Evolutionary conservation across 1,284 basidiomycete species (phyloP), one percentile per base, ranked within the genome.

Genomic region (Ustilago nuda): DNA sequence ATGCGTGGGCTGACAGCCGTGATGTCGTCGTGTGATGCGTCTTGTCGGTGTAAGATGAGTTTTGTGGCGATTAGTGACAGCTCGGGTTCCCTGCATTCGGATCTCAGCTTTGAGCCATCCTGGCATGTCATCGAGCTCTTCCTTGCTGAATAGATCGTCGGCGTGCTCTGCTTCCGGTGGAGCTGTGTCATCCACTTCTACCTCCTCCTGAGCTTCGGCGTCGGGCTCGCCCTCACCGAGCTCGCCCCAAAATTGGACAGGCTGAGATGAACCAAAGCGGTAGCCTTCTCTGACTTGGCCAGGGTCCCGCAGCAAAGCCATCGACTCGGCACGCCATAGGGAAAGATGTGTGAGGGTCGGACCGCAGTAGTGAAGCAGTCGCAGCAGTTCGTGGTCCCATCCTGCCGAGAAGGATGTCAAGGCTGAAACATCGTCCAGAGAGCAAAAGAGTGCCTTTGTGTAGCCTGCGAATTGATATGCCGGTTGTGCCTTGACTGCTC

Each of bases 21-120:
- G 68, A 7, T 69, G 69, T 11, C 62, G 45, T 52, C 66, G 37
- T 35, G 62, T 33, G 55, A 69, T 71, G 37, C 66, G 61, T 35
- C 72, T 45, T 2, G 66, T 75, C 7, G 71, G 72, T 23, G 71
- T 75, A 9, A 84, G 66, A 48, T 84, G 83, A 3, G 83, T 81
- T 30, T 74, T 70, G 58, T 84, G 81, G 2, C 64, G 65, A 39
- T 75, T 70, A 11, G 77, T 76, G 27, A 83, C 82, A 4, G 78
- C 72, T 7, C 68, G 67, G 3, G 75, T 64, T 4, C 73, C 73
- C 19, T 73, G 66, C 48, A 67, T 8, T 5, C 66, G 58, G 35
- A 84, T 72, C 56, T 84, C 83, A 17, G 72, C 69, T 30, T 74
- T 63, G n/a, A 84, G 80, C 83, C 83, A 84, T n/a, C 71, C 78